phyloP scores from a whole-genome alignment of 2,329 filamentous ascomycete genomes.

The Mycosphaerella arachidis region DNA sequence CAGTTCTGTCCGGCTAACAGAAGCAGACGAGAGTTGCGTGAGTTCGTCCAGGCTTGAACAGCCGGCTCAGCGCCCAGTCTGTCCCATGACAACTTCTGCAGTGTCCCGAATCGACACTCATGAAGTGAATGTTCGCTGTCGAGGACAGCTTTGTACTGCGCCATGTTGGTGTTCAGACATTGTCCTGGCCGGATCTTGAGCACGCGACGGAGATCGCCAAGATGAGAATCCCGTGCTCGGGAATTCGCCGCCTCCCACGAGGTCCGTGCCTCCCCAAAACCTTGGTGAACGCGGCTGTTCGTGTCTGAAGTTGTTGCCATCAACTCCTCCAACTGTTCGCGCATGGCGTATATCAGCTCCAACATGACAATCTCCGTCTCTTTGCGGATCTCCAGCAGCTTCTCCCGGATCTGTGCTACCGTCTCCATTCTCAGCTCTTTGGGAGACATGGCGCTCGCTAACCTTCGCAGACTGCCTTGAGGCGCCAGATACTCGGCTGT shows the following conservation, averaged over 20 bases:
- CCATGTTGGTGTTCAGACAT: background rate
- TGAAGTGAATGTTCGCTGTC: background rate
- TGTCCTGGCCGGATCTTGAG: background rate
- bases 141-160: background rate
- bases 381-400: conserved; percentile 2
- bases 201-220: background rate
- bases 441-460: background rate
- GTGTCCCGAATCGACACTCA: too few species aligned
- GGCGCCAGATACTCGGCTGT: conserved; percentile 5
- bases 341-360: background rate
- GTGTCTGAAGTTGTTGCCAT: background rate
- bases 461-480: background rate
- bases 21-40: background rate
- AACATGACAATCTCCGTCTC: conserved; percentile 5
- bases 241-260: background rate
- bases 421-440: conserved; percentile 1
- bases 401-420: background rate
- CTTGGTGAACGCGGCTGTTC: background rate
- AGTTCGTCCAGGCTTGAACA: background rate
- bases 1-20: conserved; percentile 1
- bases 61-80: background rate
- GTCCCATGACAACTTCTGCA: background rate
- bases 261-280: background rate
- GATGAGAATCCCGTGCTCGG: background rate
- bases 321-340: background rate